Percentiles rank a stretch among this genome's conserved stretches.
These are phyloP conservation scores for Chrysoporthe puriensis DNA, from an alignment of 2,329 filamentous ascomycete genomes.

Conservation along the genomic window DNA sequence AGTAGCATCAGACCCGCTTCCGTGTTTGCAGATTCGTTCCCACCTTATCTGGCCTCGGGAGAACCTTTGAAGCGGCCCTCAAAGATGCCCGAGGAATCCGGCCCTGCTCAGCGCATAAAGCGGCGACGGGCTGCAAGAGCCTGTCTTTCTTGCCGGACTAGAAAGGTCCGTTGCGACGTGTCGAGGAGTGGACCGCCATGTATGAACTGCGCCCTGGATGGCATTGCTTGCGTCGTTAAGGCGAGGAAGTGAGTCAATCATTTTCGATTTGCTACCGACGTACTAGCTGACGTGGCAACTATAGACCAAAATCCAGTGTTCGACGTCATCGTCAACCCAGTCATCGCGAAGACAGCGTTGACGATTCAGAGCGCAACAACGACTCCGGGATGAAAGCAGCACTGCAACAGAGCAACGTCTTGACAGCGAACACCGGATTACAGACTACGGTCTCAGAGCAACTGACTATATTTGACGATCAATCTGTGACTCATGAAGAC, in stretches of 20 bases:
- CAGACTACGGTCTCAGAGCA: neutral
- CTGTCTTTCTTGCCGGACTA: slow-evolving; percentile 7
- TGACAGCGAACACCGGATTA: neutral
- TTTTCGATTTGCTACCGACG: no score
- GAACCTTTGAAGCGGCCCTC: neutral
- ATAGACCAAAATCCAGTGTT: slow-evolving; percentile 15
- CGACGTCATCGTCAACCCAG: neutral
- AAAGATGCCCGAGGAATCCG: neutral
- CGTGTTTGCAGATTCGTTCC: neutral
- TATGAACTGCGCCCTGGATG: slow-evolving; percentile 14
- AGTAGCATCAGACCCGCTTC: neutral
- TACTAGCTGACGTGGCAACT: neutral
- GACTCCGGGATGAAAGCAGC: neutral
- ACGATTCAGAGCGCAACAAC: neutral
- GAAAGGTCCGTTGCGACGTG: slow-evolving; percentile 17
- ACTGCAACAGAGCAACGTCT: neutral
- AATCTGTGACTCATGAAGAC: neutral
- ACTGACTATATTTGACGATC: neutral
- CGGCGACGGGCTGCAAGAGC: slow-evolving; percentile 11
- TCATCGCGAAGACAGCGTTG: neutral
- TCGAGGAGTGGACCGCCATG: slow-evolving; percentile 17
- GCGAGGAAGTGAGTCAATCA: slow-evolving; percentile 1
- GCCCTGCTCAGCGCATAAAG: neutral
- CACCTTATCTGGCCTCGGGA: neutral
- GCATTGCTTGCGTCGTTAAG: slow-evolving; percentile 11